Percentiles rank a stretch among this genome's conserved stretches.
Conservation (phyloP, 805 yeast genomes). For the Nakazawaea holstii region DNA sequence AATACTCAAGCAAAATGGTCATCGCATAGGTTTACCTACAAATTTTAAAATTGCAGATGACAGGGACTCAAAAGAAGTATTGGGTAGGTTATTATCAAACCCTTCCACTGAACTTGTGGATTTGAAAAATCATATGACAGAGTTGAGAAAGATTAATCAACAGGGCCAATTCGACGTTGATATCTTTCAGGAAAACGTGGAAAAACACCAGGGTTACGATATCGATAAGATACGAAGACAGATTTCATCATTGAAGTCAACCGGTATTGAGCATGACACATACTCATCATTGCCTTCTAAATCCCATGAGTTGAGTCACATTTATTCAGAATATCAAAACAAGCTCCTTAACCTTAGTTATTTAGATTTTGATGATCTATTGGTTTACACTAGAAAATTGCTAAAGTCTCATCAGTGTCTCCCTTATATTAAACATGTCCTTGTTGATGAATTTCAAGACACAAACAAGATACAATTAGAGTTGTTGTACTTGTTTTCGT, state of each 20-base stretch:
- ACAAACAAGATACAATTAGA: slow-evolving; percentile 75
- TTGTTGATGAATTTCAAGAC: slow-evolving; percentile 95
- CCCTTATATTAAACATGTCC: slow-evolving; percentile 54
- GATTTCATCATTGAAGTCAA: slow-evolving; percentile 54
- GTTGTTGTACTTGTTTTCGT: slow-evolving; percentile 45
- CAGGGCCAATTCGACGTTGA: slow-evolving; percentile 13
- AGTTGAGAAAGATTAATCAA: slow-evolving; percentile 16
- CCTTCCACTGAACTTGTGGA: slow-evolving; percentile 15
- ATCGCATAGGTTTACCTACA: slow-evolving; percentile 33
- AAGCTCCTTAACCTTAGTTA: slow-evolving; percentile 35
- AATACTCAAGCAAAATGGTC: slow-evolving; percentile 52
- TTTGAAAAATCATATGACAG: slow-evolving; percentile 12
- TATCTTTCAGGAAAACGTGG: slow-evolving; percentile 4
- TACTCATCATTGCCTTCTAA: background rate
- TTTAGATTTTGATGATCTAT: slow-evolving; percentile 82
- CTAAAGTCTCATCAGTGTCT: slow-evolving; percentile 42
- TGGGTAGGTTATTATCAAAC: slow-evolving; percentile 34
- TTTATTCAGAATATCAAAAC: slow-evolving; percentile 51
- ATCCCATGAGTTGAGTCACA: slow-evolving; percentile 14
- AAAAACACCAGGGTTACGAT: slow-evolving; percentile 30
- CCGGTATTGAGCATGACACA: slow-evolving; percentile 39
- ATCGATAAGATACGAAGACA: slow-evolving; percentile 32
- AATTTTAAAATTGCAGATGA: slow-evolving; percentile 58
- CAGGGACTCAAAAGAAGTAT: slow-evolving; percentile 45
- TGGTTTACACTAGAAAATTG: slow-evolving; percentile 49